Evolutionary conservation across 805 yeast genomes (phyloP), one percentile per base, ranked within the genome.

Genomic region (Tetrapisispora iriomotensis): DNA sequence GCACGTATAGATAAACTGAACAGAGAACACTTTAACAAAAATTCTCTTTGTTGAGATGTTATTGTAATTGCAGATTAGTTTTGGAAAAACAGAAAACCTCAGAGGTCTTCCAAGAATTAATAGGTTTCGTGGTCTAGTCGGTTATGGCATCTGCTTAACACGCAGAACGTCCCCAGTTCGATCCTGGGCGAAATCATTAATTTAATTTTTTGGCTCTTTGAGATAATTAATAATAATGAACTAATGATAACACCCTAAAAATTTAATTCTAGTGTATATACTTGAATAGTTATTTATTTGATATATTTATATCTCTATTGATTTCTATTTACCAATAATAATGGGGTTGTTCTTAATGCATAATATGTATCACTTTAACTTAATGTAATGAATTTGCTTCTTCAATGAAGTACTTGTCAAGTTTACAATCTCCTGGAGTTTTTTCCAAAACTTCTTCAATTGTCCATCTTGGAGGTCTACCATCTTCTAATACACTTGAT

Each of bases 101-200:
- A n/a, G n/a, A n/a, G n/a, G n/a, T n/a, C n/a, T n/a, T n/a, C n/a
- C n/a, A n/a, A n/a, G n/a, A 21, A 14, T 34, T 22, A 34, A 10
- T 8, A 65, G 92, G 94, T 79, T 79, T 78, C 80, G 87, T 87
- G 96, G 96, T 87, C 95, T 87, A 87, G 96, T 87, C 70, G 96
- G 96, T 87, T 78, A 88, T 88, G 96, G 95, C 96, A 84, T 84
- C 92, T 87, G 96, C 96, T 85, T 87, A 86, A 88, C 96, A 88
- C 96, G 96, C 96, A 86, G 92, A 84, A 84, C 88, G 96, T 90
- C 96, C 96, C 96, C 96, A 87, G 97, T 90, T 90, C 96, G 96
- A 90, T 86, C 96, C 96, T 88, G 96, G 96, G 96, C 88, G 82
- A 79, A 85, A 81, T 86, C 96, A 88, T 51, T 60, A 59, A 60